These are phyloP conservation scores for Pythium sp. DNA, from an alignment of 352 stramenopile species.

Conservation along the genomic window DNA sequence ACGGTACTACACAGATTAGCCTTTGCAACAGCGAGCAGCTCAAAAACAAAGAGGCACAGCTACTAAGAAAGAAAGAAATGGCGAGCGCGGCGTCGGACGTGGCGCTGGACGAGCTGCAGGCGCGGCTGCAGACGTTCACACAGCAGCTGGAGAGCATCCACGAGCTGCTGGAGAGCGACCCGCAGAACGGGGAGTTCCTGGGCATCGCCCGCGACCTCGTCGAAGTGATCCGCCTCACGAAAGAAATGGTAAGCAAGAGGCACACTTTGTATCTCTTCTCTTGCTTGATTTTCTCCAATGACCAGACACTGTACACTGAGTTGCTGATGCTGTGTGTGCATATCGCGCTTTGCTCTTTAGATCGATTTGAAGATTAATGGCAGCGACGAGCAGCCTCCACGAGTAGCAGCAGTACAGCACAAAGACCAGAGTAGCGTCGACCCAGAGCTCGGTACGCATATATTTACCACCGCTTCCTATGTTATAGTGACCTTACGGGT, in stretches of 20 bases:
- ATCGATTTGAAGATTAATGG: constrained; percentile 26
- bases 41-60: not conserved
- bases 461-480: not conserved
- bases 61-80: constrained; percentile 3
- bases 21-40: not conserved
- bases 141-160: constrained; percentile 83
- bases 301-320: not conserved
- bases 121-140: constrained; percentile 74
- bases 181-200: constrained; percentile 71
- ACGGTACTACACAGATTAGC: no score
- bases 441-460: constrained; percentile 6
- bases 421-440: not conserved
- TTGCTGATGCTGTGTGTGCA: not conserved
- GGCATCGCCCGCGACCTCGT: constrained; percentile 76
- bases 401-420: not conserved
- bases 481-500: not conserved
- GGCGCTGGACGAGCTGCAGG: constrained; percentile 68
- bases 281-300: not conserved
- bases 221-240: constrained; percentile 83
- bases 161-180: constrained; percentile 66
- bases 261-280: not conserved
- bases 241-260: constrained; percentile 54
- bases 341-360: constrained; percentile 7
- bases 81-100: constrained; percentile 25
- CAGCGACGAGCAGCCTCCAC: not conserved